Base-by-base conservation (phyloP, 768 basidiomycete genomes). In the Hygrophoropsis aurantiaca region DNA sequence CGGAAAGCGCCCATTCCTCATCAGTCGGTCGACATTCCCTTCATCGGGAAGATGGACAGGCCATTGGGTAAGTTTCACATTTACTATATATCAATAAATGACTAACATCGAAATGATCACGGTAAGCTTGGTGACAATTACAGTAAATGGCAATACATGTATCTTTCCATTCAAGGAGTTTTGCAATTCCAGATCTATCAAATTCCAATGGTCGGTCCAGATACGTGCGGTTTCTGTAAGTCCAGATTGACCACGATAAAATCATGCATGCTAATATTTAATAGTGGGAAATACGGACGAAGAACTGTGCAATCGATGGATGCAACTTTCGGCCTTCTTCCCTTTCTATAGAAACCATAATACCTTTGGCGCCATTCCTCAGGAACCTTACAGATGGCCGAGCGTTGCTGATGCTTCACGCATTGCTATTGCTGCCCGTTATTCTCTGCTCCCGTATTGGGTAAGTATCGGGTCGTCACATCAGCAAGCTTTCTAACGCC, bases 341-440 rank as follows among this genome's bases (percentile, higher is more conserved):
- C 85, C 85, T 8, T 88, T 88, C 73, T 86, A 79, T 64, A 69
- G 86, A 40, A 88, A 87, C 62, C 86, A 88, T 62, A 84, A 84
- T 54, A 58, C 72, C 42, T 67, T 66, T 46, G 78, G 78, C 13
- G 80, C 82, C 4, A 69, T 84, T 35, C 62, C 78, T n/a, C 85
- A 87, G 59, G 85, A 87, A 57, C 83, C 84, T 5, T 87, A 81
- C 57, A 68, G 78, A 21, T 88, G 86, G 85, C 82, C 85, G 42
- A 81, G 78, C 47, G 85, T 87, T 11, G 82, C 82, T 4, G 72
- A 81, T 40, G 82, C 85, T 10, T 79, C 81, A 16, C 74, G 82
- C 13, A 81, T 68, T 6, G 84, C 82, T 7, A 84, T 87, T 55
- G 64, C 68, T 13, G 71, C 77, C 33, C 74, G 85, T 16, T 89